Evolutionary conservation across 192 early-diverging fungal species (phyloP).

Genomic region (Rhizophagus sp.): DNA sequence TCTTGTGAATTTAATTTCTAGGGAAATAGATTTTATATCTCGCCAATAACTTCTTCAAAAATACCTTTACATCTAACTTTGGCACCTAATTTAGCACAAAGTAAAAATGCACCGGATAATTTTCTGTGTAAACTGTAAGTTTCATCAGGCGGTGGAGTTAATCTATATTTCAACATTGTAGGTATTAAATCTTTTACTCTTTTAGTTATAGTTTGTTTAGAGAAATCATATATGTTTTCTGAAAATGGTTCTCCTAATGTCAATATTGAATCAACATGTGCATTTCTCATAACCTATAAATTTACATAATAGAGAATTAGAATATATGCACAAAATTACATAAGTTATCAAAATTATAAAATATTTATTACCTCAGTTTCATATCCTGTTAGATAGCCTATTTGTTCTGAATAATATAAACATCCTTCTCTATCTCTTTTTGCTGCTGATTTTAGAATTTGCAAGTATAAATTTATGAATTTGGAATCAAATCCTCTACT

Average conservation of each 20-base stretch:
- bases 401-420: conserved; percentile 71
- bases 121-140: conserved; percentile 95
- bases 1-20: no score
- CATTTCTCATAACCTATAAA: conserved; percentile 73
- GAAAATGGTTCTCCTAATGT: conserved; percentile 86
- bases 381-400: conserved; percentile 92
- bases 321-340: background rate
- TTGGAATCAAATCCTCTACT: conserved; percentile 72
- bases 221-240: conserved; percentile 73
- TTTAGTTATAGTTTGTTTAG: conserved; percentile 77
- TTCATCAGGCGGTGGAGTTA: conserved; percentile 98
- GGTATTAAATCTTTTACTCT: conserved; percentile 88
- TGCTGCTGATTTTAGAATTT: conserved; percentile 73
- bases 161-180: conserved; percentile 88
- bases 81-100: conserved; percentile 78
- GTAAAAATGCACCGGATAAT: conserved; percentile 87
- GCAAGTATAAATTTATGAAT: conserved; percentile 79
- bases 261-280: conserved; percentile 88
- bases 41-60: conserved; percentile 36
- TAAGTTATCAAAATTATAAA: background rate
- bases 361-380: conserved; percentile 69
- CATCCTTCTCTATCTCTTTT: conserved; percentile 72
- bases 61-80: conserved; percentile 40
- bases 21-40: background rate
- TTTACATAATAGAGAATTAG: background rate